Evolutionary conservation across 768 basidiomycete genomes (phyloP).

Genomic region (Pulveroboletus sp.): DNA sequence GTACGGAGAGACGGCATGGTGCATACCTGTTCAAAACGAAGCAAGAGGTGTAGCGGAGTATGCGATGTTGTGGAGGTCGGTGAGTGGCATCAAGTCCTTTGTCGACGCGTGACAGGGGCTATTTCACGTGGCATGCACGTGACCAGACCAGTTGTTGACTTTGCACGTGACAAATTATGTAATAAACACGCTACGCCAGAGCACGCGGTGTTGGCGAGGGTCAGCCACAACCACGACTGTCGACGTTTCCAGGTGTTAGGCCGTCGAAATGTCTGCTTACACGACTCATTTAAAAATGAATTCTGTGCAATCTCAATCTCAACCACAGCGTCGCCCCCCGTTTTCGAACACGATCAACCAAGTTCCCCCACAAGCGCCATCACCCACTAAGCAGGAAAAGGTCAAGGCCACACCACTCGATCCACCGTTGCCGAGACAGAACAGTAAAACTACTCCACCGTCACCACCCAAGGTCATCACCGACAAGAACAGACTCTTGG

Average conservation of each 20-base stretch:
- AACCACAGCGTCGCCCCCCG: constrained; percentile 38
- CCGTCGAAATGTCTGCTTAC: constrained; percentile 36
- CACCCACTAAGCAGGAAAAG: constrained; percentile 36
- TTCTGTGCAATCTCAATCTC: constrained; percentile 1
- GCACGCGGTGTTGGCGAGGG: constrained; percentile 12
- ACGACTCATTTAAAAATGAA: constrained; percentile 35
- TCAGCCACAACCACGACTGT: constrained; percentile 11
- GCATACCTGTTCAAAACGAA: constrained; percentile 4
- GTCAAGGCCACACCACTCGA: constrained; percentile 41
- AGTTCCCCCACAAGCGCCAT: constrained; percentile 23
- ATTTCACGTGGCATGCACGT: constrained; percentile 21
- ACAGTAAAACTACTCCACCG: constrained; percentile 75
- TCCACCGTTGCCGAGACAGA: constrained; percentile 76
- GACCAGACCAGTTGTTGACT: constrained; percentile 18
- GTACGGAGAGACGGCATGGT: not conserved
- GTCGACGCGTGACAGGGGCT: constrained; percentile 11
- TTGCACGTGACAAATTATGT: constrained; percentile 29
- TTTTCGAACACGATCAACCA: constrained; percentile 40
- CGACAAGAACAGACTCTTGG: constrained; percentile 52
- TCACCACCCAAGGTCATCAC: constrained; percentile 74
- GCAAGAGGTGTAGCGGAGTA: not conserved
- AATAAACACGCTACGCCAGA: constrained; percentile 26
- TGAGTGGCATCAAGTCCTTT: not conserved
- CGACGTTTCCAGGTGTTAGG: constrained; percentile 44
- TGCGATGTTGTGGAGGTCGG: not conserved